Conservation (phyloP, 2,329 filamentous ascomycete species). For the Arthroderma uncinatum region DNA sequence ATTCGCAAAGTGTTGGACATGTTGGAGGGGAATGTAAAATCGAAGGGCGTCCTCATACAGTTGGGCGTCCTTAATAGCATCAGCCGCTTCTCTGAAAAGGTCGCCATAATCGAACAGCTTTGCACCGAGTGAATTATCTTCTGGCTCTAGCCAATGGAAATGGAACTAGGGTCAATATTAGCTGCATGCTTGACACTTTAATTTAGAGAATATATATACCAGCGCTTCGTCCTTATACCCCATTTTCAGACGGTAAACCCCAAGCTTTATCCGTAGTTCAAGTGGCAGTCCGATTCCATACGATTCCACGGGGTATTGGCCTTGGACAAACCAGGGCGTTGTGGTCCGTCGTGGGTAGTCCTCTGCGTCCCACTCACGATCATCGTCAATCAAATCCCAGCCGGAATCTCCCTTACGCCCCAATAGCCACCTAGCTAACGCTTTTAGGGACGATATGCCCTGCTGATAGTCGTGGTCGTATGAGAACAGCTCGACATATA, state of each 20-base stretch:
- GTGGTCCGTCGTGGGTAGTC: constrained; percentile 54
- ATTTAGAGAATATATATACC: constrained; percentile 38
- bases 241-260: constrained; percentile 65
- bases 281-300: constrained; percentile 68
- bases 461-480: constrained; percentile 51
- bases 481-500: constrained; percentile 71
- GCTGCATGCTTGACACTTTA: not conserved
- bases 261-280: constrained; percentile 74
- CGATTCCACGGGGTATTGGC: constrained; percentile 41
- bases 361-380: constrained; percentile 77
- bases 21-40: constrained; percentile 46
- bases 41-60: constrained; percentile 45
- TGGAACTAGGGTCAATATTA: constrained; percentile 42
- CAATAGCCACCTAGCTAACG: constrained; percentile 68
- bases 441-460: constrained; percentile 59
- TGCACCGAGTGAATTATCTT: constrained; percentile 41
- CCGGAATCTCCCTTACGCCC: constrained; percentile 60
- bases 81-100: constrained; percentile 62
- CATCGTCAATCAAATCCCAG: constrained; percentile 68
- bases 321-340: constrained; percentile 50
- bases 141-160: constrained; percentile 58
- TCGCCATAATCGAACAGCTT: constrained; percentile 59
- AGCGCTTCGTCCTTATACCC: constrained; percentile 59
- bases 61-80: constrained; percentile 44
- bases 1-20: constrained; percentile 38